These are phyloP conservation scores for Spinellus fusiger DNA, from an alignment of 192 early-diverging fungal species.

Conservation along the genomic window DNA sequence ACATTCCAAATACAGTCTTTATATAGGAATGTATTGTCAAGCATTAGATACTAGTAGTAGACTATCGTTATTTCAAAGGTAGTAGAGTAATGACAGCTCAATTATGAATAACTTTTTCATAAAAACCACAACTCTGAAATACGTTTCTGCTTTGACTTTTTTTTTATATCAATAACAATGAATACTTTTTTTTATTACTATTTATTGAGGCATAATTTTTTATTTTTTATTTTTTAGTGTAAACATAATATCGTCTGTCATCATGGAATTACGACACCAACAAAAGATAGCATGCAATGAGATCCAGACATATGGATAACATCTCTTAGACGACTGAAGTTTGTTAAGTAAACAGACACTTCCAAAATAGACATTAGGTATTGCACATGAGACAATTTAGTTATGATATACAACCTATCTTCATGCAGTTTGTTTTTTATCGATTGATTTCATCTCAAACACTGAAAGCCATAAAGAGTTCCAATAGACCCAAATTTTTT, in stretches of 20 bases:
- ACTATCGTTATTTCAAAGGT: neutral
- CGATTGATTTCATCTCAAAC: neutral
- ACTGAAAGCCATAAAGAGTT: constrained; percentile 10
- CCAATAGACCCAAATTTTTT: constrained; percentile 9
- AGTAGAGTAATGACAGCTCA: constrained; percentile 2
- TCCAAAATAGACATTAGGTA: constrained; percentile 8
- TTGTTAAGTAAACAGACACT: constrained; percentile 9
- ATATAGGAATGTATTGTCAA: neutral
- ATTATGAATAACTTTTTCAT: too few relatives aligned
- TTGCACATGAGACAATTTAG: constrained; percentile 9
- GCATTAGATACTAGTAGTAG: neutral
- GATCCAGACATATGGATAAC: constrained; percentile 3
- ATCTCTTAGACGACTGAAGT: constrained; percentile 5
- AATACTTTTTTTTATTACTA: constrained; percentile 3
- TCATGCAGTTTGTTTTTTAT: neutral
- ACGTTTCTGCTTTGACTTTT: too few relatives aligned
- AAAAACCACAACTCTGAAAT: too few relatives aligned
- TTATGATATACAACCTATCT: constrained; percentile 3
- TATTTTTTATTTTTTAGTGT: constrained; percentile 8
- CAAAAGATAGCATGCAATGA: constrained; percentile 9
- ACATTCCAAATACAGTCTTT: neutral
- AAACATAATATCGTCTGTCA: constrained; percentile 10
- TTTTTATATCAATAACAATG: constrained; percentile 10
- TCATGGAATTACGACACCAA: constrained; percentile 6
- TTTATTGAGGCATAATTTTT: too few relatives aligned